These are phyloP conservation scores for Mycena vitilis DNA, from an alignment of 768 basidiomycete species.

Conservation along the genomic window DNA sequence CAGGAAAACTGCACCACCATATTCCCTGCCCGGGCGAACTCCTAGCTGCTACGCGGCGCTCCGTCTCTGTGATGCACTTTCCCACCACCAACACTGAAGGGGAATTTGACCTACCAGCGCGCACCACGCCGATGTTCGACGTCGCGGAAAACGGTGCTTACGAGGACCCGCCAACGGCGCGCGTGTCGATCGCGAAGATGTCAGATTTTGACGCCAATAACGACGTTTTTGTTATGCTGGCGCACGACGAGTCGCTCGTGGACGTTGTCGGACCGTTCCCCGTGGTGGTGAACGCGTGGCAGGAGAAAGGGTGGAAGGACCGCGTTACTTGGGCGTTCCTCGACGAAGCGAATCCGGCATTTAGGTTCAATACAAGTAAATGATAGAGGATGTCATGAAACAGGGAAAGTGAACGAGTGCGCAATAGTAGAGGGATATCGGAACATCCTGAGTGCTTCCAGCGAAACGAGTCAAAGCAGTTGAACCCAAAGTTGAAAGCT, in stretches of 20 bases:
- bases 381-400: too few relatives aligned
- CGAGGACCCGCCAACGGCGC: constrained; percentile 25
- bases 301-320: constrained; percentile 37
- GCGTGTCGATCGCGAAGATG: constrained; percentile 26
- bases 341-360: not conserved
- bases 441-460: too few relatives aligned
- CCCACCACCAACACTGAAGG: not conserved
- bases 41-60: constrained; percentile 5
- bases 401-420: too few relatives aligned
- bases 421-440: too few relatives aligned
- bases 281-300: constrained; percentile 30
- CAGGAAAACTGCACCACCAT: constrained; percentile 30
- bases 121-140: constrained; percentile 21
- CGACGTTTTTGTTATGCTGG: constrained; percentile 36
- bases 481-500: too few relatives aligned
- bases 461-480: too few relatives aligned
- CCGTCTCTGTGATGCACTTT: constrained; percentile 28
- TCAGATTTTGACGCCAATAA: constrained; percentile 33
- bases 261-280: constrained; percentile 32
- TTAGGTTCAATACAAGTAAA: not conserved
- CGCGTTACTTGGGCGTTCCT: constrained; percentile 9
- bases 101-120: constrained; percentile 22
- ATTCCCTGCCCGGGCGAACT: constrained; percentile 33
- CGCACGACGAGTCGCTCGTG: constrained; percentile 36
- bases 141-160: constrained; percentile 21